Evolutionary conservation across 768 basidiomycete species (phyloP).

Genomic region (Boletus tylopilopsis): DNA sequence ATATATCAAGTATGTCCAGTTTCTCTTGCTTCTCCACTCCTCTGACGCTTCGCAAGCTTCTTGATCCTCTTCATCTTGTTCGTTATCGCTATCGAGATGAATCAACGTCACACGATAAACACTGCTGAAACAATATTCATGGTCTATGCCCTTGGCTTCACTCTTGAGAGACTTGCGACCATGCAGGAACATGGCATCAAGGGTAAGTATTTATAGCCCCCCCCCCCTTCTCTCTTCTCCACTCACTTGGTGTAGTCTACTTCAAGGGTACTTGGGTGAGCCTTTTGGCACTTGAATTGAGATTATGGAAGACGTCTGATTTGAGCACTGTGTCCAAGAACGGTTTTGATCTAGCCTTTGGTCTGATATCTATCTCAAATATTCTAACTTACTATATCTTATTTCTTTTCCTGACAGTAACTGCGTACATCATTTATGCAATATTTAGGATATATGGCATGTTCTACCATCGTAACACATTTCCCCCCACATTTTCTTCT

Average conservation of each 20-base stretch:
- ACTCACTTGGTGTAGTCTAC: conserved; percentile 49
- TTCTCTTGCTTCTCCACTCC: not conserved
- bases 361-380: conserved; percentile 34
- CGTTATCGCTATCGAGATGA: conserved; percentile 74
- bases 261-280: conserved; percentile 82
- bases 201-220: conserved; percentile 42
- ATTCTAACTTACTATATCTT: not conserved
- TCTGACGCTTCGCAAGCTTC: conserved; percentile 44
- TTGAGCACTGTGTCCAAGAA: conserved; percentile 46
- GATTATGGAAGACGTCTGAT: conserved; percentile 16
- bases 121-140: conserved; percentile 71
- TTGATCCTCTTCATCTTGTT: conserved; percentile 76
- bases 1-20: conserved; percentile 64
- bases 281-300: conserved; percentile 6
- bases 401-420: conserved; percentile 44
- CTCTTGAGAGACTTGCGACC: conserved; percentile 87
- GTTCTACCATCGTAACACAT: conserved; percentile 53
- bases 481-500: not conserved
- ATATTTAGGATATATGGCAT: conserved; percentile 72
- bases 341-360: conserved; percentile 90
- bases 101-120: conserved; percentile 60
- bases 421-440: conserved; percentile 74
- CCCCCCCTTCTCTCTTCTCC: not conserved
- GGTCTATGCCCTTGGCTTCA: conserved; percentile 75
- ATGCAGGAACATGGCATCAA: conserved; percentile 95